Conservation (phyloP, 257 asterid species). For the Nicotiana obtusifolia region DNA sequence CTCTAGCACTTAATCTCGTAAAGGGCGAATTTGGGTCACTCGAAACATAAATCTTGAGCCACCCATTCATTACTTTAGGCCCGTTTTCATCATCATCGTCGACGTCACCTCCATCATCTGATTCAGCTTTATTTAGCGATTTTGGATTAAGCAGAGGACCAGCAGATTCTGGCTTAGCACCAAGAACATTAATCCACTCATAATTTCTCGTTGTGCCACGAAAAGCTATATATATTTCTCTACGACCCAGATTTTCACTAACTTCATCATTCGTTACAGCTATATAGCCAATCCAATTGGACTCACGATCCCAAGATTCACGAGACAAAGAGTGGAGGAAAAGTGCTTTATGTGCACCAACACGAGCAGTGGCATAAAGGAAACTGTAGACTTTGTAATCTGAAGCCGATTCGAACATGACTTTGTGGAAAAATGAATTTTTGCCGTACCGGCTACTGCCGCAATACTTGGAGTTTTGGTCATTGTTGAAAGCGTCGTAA, state of each 20-base stretch:
- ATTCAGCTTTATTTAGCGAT: slow-evolving; percentile 7
- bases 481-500: slow-evolving; percentile 82
- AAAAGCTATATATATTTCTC: slow-evolving; percentile 16
- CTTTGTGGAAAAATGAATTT: slow-evolving; percentile 59
- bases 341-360: slow-evolving; percentile 38
- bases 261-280: slow-evolving; percentile 8
- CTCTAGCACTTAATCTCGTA: slow-evolving; percentile 62
- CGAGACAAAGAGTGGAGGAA: slow-evolving; percentile 58
- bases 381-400: slow-evolving; percentile 45
- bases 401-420: slow-evolving; percentile 45
- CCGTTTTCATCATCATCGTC: slow-evolving; percentile 17
- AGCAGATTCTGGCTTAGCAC: slow-evolving; percentile 48
- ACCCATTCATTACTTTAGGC: slow-evolving; percentile 69
- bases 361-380: slow-evolving; percentile 73
- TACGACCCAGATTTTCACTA: neutral
- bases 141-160: slow-evolving; percentile 20
- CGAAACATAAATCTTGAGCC: slow-evolving; percentile 61
- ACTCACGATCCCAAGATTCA: slow-evolving; percentile 79
- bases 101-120: neutral
- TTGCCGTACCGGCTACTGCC: slow-evolving; percentile 80
- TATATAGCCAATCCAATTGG: slow-evolving; percentile 54
- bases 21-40: slow-evolving; percentile 56
- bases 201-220: slow-evolving; percentile 13
- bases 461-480: slow-evolving; percentile 61
- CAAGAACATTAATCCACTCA: slow-evolving; percentile 20